Evolutionary conservation across 2,329 filamentous ascomycete genomes (phyloP).

Genomic region (Simplicillium aogashimaense): DNA sequence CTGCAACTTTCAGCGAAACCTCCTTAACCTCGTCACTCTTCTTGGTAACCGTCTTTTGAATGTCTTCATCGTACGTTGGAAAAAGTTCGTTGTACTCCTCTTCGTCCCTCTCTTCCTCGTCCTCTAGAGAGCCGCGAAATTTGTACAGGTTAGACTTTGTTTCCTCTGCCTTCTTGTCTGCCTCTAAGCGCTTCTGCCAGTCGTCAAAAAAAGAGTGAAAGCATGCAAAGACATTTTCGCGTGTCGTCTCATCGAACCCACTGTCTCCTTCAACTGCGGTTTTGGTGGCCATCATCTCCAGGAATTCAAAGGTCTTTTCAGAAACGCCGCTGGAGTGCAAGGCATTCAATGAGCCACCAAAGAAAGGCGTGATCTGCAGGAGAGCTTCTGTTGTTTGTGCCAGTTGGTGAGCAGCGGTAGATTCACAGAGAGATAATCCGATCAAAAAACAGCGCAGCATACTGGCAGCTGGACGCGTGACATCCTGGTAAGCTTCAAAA

Average conservation of each 20-base stretch:
- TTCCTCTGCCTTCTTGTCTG: constrained; percentile 67
- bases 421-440: constrained; percentile 55
- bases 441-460: constrained; percentile 72
- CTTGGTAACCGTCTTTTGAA: constrained; percentile 17
- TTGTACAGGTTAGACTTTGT: constrained; percentile 70
- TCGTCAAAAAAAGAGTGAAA: constrained; percentile 67
- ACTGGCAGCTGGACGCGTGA: constrained; percentile 67
- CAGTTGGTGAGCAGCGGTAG: constrained; percentile 29
- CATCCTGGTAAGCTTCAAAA: constrained; percentile 76
- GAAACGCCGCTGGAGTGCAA: neutral
- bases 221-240: constrained; percentile 50
- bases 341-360: constrained; percentile 29
- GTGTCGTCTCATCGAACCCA: constrained; percentile 28
- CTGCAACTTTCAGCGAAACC: constrained; percentile 51
- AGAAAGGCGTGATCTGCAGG: constrained; percentile 41
- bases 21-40: constrained; percentile 34
- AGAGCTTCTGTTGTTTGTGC: constrained; percentile 26
- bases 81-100: constrained; percentile 75
- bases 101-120: constrained; percentile 64
- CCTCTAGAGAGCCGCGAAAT: constrained; percentile 68
- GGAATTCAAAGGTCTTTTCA: constrained; percentile 34
- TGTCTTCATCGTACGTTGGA: constrained; percentile 59
- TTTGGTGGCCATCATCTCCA: constrained; percentile 26
- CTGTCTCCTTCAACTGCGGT: constrained; percentile 37
- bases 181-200: constrained; percentile 69